phyloP scores from a whole-genome alignment of 2,329 filamentous ascomycete species.

The Diplocarpon mali region DNA sequence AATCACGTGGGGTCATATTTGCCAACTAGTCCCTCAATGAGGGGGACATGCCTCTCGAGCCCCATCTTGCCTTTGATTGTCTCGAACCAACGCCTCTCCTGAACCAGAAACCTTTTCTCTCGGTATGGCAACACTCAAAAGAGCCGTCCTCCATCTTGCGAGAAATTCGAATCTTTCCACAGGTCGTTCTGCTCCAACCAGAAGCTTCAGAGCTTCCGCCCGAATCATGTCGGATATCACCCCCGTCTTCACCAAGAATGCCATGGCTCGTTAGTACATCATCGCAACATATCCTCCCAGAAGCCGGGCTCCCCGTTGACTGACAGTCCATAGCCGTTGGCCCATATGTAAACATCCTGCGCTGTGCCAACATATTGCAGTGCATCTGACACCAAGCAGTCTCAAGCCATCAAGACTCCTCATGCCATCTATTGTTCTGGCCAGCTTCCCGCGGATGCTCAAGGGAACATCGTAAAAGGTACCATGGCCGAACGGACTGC shows the following conservation, averaged over 20 bases:
- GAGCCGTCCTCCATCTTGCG: not conserved
- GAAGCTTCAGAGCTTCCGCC: conserved; percentile 25
- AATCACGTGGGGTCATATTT: too few relatives aligned
- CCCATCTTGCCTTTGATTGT: too few relatives aligned
- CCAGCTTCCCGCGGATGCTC: conserved; percentile 27
- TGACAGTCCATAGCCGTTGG: conserved; percentile 36
- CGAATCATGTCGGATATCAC: conserved; percentile 35
- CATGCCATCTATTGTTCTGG: conserved; percentile 57
- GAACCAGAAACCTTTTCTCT: too few relatives aligned
- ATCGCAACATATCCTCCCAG: not conserved
- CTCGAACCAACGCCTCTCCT: too few relatives aligned
- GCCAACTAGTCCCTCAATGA: too few relatives aligned
- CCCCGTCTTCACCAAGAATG: conserved; percentile 45
- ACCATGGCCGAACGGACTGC: conserved; percentile 51
- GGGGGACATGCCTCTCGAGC: too few relatives aligned
- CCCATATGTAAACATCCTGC: conserved; percentile 42
- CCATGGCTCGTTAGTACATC: conserved; percentile 33
- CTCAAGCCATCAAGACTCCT: conserved; percentile 56
- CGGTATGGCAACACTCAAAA: conserved; percentile 1
- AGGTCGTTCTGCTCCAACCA: not conserved
- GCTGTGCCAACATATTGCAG: conserved; percentile 5
- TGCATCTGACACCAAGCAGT: conserved; percentile 31
- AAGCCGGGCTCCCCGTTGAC: not conserved
- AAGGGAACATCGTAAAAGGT: conserved; percentile 20
- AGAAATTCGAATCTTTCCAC: not conserved